Conservation (phyloP, 2,329 filamentous ascomycete genomes). For the Tolypocladium guangdongense region DNA sequence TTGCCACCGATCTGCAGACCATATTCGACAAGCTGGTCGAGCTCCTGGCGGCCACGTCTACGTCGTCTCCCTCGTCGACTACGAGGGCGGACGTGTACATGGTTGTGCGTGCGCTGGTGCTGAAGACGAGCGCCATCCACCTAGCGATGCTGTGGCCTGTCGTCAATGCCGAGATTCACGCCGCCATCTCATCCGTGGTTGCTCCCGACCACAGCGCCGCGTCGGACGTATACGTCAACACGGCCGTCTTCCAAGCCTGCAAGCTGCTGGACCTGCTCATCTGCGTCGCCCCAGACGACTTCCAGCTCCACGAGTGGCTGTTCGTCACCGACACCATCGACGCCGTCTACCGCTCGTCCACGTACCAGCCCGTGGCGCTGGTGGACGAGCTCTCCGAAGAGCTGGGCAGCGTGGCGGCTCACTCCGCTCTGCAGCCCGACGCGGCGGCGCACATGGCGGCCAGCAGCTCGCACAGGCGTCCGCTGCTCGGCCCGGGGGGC, state of each 20-base stretch:
- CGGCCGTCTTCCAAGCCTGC: constrained; percentile 77
- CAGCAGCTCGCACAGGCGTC: constrained; percentile 28
- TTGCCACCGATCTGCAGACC: constrained; percentile 61
- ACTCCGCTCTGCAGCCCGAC: constrained; percentile 22
- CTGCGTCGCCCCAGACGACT: constrained; percentile 81
- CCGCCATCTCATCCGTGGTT: constrained; percentile 64
- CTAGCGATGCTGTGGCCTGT: constrained; percentile 82
- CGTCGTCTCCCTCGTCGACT: constrained; percentile 82
- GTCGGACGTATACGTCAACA: constrained; percentile 64
- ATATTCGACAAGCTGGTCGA: constrained; percentile 81
- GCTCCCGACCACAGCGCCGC: constrained; percentile 52
- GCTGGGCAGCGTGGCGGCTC: constrained; percentile 39
- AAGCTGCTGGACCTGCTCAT: constrained; percentile 88
- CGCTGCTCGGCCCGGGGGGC: constrained; percentile 39
- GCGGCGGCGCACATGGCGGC: constrained; percentile 24
- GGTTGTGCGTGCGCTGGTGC: constrained; percentile 68
- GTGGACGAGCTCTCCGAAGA: constrained; percentile 78
- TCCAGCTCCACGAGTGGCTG: constrained; percentile 96
- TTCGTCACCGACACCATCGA: constrained; percentile 97
- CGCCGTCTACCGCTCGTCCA: constrained; percentile 71
- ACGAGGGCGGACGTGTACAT: constrained; percentile 87
- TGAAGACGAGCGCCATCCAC: constrained; percentile 70
- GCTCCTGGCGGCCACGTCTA: constrained; percentile 69
- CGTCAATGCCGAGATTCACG: constrained; percentile 75
- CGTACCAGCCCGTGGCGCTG: constrained; percentile 61